phyloP scores from a whole-genome alignment of 2,329 filamentous ascomycete genomes.

The Sarocladiaceae sp. region DNA sequence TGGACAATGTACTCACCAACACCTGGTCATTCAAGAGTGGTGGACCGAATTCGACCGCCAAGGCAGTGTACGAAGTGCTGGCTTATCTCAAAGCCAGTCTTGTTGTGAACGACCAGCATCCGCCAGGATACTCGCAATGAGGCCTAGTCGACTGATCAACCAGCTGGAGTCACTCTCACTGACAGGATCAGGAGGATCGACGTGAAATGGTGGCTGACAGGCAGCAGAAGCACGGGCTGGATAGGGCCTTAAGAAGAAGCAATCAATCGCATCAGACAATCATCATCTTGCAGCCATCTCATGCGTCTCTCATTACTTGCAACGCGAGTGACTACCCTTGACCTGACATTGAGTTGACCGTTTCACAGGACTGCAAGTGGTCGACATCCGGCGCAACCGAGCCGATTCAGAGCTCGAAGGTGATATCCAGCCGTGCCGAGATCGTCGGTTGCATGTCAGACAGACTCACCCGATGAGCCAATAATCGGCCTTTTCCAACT shows the following conservation, averaged over 20 bases:
- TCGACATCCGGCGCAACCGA: not conserved
- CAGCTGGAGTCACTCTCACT: too few relatives aligned
- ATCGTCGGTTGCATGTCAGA: not conserved
- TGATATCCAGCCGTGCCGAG: too few relatives aligned
- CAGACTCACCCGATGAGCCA: not conserved
- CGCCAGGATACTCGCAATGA: conserved; percentile 22
- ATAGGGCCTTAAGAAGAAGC: too few relatives aligned
- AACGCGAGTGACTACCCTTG: not conserved
- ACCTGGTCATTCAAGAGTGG: conserved; percentile 29
- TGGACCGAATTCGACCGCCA: conserved; percentile 23
- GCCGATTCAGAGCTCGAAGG: not conserved
- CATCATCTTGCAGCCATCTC: too few relatives aligned
- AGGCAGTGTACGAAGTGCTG: conserved; percentile 33
- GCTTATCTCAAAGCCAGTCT: conserved; percentile 25
- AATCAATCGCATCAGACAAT: too few relatives aligned
- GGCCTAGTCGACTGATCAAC: too few relatives aligned
- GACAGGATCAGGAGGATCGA: too few relatives aligned
- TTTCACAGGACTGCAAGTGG: too few relatives aligned
- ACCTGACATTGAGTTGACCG: too few relatives aligned
- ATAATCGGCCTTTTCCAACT: not conserved
- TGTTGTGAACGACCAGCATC: conserved; percentile 17
- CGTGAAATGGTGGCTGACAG: too few relatives aligned
- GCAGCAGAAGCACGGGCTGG: too few relatives aligned
- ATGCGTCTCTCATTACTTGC: too few relatives aligned
- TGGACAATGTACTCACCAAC: conserved; percentile 28